A percentile compares a stretch with the other conserved stretches of the same genome.
phyloP scores from a whole-genome alignment of 345 rosid species.

The Brassica rapa region DNA sequence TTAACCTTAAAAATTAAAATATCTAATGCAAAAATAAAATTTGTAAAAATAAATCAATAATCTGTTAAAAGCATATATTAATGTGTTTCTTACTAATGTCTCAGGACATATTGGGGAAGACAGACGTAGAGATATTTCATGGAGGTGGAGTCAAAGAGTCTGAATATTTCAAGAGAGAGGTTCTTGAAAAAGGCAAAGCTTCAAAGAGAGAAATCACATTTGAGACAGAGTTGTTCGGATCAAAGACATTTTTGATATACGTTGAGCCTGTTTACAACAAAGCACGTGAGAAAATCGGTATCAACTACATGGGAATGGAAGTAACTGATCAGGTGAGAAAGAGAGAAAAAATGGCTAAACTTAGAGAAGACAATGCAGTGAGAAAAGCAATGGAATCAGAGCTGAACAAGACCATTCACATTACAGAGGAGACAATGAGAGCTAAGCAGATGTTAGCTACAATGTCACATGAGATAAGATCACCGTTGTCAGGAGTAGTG shows the following conservation, averaged over 20 bases:
- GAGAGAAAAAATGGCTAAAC: constrained; percentile 83
- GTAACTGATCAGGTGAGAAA: constrained; percentile 91
- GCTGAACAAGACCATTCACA: constrained; percentile 88
- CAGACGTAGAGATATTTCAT: constrained; percentile 82
- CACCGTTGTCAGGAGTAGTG: constrained; percentile 93
- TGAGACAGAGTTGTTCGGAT: constrained; percentile 79
- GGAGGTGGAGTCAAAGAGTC: constrained; percentile 95
- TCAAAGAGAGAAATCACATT: constrained; percentile 93
- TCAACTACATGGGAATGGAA: constrained; percentile 98
- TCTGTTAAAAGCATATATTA: too few relatives aligned
- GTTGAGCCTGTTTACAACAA: constrained; percentile 94
- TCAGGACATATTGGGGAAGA: constrained; percentile 90
- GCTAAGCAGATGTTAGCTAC: constrained; percentile 97
- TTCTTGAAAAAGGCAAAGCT: constrained; percentile 79
- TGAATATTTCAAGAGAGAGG: constrained; percentile 92
- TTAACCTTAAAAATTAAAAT: too few relatives aligned
- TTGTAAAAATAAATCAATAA: too few relatives aligned
- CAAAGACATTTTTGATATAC: constrained; percentile 80
- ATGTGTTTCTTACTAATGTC: background rate
- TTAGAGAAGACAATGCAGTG: constrained; percentile 94
- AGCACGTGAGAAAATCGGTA: constrained; percentile 80
- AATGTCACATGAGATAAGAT: constrained; percentile 98
- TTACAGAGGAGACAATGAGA: constrained; percentile 99
- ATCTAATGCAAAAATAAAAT: too few relatives aligned
- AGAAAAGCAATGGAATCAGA: constrained; percentile 97